Conservation (phyloP, 768 basidiomycete species). For the Basidioascus undulatus region DNA sequence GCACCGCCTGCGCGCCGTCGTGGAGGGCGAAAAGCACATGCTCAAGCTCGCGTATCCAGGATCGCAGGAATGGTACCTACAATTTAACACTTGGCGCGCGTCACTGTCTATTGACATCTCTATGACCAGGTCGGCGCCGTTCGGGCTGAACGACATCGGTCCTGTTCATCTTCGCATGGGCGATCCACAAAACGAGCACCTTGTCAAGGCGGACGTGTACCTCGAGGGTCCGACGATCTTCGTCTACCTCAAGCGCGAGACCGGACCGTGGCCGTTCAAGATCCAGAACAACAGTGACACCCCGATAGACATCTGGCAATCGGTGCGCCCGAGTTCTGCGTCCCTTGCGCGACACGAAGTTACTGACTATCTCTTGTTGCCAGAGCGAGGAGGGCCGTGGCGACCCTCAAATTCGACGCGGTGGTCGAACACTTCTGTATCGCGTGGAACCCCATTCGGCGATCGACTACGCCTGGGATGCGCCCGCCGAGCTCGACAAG, state of each 20-base stretch:
- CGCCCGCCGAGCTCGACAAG: constrained; percentile 61
- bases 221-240: constrained; percentile 77
- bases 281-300: constrained; percentile 75
- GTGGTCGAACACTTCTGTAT: too few species aligned
- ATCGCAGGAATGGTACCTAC: too few species aligned
- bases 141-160: constrained; percentile 81
- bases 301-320: constrained; percentile 42
- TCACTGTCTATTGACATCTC: not conserved
- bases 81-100: constrained; percentile 48
- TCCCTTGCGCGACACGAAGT: not conserved
- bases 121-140: constrained; percentile 57
- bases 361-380: not conserved
- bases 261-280: constrained; percentile 62
- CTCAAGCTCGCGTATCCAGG: too few species aligned
- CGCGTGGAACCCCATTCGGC: constrained; percentile 31
- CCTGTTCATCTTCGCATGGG: constrained; percentile 44
- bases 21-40: too few species aligned
- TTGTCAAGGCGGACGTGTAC: constrained; percentile 52
- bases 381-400: too few species aligned
- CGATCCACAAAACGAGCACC: constrained; percentile 21
- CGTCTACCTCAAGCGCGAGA: constrained; percentile 40
- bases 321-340: constrained; percentile 23
- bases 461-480: constrained; percentile 74
- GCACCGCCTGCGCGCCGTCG: constrained; percentile 36
- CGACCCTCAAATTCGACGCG: too few species aligned